These are phyloP conservation scores for Arctium minus DNA, from an alignment of 129 eudicot species.

Conservation along the genomic window DNA sequence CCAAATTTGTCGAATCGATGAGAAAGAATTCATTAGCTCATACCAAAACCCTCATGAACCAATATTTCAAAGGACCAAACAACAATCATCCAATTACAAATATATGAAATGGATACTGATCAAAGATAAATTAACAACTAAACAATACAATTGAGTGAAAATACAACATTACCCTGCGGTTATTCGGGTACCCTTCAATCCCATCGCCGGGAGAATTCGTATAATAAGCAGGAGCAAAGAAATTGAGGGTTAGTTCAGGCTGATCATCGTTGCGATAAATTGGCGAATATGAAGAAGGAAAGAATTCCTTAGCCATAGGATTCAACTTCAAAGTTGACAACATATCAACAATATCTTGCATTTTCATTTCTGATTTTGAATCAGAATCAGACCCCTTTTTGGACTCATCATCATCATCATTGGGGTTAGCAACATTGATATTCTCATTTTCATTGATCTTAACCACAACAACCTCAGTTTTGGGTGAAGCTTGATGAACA, in stretches of 20 bases:
- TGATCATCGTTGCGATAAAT: constrained; percentile 43
- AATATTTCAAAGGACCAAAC: background rate
- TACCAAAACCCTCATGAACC: background rate
- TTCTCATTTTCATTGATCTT: constrained; percentile 17
- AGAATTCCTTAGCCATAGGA: constrained; percentile 91
- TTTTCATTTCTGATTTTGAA: constrained; percentile 59
- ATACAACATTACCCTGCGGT: constrained; percentile 52
- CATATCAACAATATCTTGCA: constrained; percentile 70
- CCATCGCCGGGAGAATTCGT: constrained; percentile 35
- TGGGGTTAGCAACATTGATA: constrained; percentile 23
- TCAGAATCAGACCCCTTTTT: constrained; percentile 41
- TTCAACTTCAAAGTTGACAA: constrained; percentile 76
- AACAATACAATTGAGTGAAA: constrained; percentile 8
- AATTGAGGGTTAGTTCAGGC: constrained; percentile 26
- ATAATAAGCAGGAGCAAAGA: constrained; percentile 43
- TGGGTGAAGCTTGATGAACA: constrained; percentile 35
- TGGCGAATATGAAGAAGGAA: constrained; percentile 60
- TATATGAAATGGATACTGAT: constrained; percentile 7
- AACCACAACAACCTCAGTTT: constrained; percentile 10
- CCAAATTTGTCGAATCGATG: background rate
- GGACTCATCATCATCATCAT: background rate
- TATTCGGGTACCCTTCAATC: constrained; percentile 36
- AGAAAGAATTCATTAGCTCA: background rate
- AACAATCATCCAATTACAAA: background rate
- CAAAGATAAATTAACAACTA: background rate